phyloP scores from a whole-genome alignment of 495 filamentous ascomycete genomes.

The Trypethelium eluteriae region DNA sequence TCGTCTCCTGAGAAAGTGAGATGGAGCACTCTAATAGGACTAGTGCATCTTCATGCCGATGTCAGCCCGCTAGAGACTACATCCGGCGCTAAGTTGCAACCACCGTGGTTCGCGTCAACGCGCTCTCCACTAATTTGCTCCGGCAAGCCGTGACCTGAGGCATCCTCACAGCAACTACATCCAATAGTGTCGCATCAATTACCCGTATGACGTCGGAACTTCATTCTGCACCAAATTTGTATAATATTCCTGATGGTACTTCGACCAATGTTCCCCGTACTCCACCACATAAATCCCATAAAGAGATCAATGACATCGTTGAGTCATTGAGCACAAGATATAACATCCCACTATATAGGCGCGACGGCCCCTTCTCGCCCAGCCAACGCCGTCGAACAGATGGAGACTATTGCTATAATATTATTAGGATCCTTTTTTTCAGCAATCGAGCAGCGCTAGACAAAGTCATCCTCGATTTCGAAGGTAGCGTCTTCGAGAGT shows the following conservation, averaged over 20 bases:
- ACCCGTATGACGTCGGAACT: background rate
- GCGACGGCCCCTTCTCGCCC: background rate
- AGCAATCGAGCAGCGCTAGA: background rate
- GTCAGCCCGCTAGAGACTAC: background rate
- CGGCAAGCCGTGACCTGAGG: background rate
- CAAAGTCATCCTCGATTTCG: background rate
- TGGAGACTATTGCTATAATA: background rate
- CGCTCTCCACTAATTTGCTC: conserved; percentile 4
- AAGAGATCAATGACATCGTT: conserved; percentile 4
- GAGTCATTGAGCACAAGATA: background rate
- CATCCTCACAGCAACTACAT: background rate
- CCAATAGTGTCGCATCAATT: background rate
- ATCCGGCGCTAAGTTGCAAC: background rate
- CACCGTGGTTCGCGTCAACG: background rate
- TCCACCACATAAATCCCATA: background rate
- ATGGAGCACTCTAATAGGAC: no score
- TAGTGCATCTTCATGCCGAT: no score
- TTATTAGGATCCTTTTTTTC: background rate
- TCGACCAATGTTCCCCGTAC: background rate
- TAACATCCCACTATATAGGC: background rate
- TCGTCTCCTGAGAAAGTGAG: no score
- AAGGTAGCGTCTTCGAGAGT: background rate
- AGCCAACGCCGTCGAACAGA: background rate
- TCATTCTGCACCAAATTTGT: background rate
- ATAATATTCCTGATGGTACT: background rate